Percentiles rank a stretch among this genome's conserved stretches.
phyloP scores from a whole-genome alignment of 2,329 filamentous ascomycete genomes.

The Fusarium pseudocircinatum region DNA sequence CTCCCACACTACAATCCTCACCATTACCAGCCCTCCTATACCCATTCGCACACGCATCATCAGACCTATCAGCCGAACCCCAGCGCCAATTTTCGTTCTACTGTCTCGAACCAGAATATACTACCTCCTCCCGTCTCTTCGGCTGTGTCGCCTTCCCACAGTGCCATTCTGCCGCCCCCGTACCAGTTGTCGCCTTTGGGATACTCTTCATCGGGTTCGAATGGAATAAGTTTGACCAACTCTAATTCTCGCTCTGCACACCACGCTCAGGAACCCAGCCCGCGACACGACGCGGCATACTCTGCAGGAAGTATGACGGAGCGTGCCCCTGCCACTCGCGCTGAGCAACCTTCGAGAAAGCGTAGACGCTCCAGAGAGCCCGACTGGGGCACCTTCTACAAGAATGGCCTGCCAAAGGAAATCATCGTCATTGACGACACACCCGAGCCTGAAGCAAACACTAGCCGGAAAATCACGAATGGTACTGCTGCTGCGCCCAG shows the following conservation, averaged over 20 bases:
- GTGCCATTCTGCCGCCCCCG: constrained; percentile 39
- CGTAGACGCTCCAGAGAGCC: constrained; percentile 70
- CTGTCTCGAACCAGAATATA: constrained; percentile 40
- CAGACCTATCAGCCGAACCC: constrained; percentile 44
- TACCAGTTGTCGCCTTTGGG: constrained; percentile 44
- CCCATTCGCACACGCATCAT: constrained; percentile 52
- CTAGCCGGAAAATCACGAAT: constrained; percentile 52
- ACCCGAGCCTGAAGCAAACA: constrained; percentile 63
- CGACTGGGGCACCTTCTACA: constrained; percentile 84
- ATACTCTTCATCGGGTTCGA: constrained; percentile 46
- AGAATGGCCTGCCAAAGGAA: constrained; percentile 84
- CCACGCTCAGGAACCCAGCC: constrained; percentile 45
- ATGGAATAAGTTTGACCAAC: constrained; percentile 47
- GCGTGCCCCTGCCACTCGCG: constrained; percentile 41
- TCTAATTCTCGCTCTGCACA: constrained; percentile 44
- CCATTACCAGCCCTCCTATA: constrained; percentile 67
- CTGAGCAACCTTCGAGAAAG: constrained; percentile 55
- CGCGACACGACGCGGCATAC: constrained; percentile 42
- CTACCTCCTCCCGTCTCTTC: constrained; percentile 45
- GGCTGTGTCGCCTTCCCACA: constrained; percentile 40
- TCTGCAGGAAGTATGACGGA: constrained; percentile 42
- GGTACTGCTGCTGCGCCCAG: constrained; percentile 46
- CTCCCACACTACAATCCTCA: constrained; percentile 74
- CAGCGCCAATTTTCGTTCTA: constrained; percentile 45
- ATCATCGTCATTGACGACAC: constrained; percentile 86